Base-by-base conservation (phyloP, 805 yeast genomes). In the Candida germanica region DNA sequence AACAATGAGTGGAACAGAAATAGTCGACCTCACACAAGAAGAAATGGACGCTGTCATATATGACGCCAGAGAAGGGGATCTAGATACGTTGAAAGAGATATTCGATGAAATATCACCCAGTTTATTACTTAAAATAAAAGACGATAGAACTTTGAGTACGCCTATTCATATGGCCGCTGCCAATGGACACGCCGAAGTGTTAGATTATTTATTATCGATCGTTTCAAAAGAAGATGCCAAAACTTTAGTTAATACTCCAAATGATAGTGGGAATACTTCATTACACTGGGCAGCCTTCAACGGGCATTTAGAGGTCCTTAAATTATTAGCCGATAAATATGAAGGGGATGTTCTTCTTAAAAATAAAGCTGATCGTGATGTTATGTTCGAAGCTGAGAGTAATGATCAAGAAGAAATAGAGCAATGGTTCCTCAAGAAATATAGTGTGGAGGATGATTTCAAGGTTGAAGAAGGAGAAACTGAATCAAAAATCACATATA, bases 161-260 rank as follows among this genome's bases (percentile, higher is more conserved):
- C 83, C 95, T 6, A 64, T 93, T 33, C 99, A 93, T 56, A 86
- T 87, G 89, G 97, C 98, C 0, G 80, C 94, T 16, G 98, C 94
- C 18, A 93, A 93, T 61, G 98, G 97, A 1, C 95, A 91, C 56
- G 45, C 66, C 4, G 88, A 80, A 29, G 77, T 80, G 3, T 75
- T 85, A 17, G 61, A 74, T 49, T 83, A 73, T 48, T 57, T 88
- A 17, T 53, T 87, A 21, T 63, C 74, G 0, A 52, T 77, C 19
- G 39, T 80, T 4, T 50, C 71, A 1, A 57, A 65, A 21, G 66
- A 57, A 21, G 71, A 77, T 7, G 76, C 77, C 11, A 49, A 36
- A 9, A 36, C 42, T 20, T 50, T 63, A 38, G 68, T 61, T 10
- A 42, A 54, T 17, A 48, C 47, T 12, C 41, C 66, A 37, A 93